Base-by-base conservation (phyloP, 345 rosid genomes). In the Populus euphratica region DNA sequence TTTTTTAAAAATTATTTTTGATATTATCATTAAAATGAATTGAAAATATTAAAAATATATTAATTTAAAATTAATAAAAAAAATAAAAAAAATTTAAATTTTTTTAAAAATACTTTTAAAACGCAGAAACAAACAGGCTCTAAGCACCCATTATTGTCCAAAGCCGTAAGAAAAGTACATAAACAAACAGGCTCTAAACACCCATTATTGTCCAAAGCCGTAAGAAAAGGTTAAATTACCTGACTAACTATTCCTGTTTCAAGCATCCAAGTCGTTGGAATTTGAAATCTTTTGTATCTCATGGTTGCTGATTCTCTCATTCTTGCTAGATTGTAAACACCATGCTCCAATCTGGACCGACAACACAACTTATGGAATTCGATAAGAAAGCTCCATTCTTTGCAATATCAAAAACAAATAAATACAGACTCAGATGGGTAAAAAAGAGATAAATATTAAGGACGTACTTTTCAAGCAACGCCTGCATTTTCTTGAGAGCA, bases 241-340 rank as follows among this genome's bases (percentile, higher is more conserved):
- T 92, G 97, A 86, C 88, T 91, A 17, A 89, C 89, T 21, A 92
- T 88, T 59, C 98, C 99, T 49, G 89, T 89, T 79, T 96, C 99
- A 44, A 92, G 94, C 97, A 96, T 91, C 99, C 99, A 96, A 61
- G 88, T 89, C 81, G 81, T 86, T 36, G 99, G 98, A 85, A 96
- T 94, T 39, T 83, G 94, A 72, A 91, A 91, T 21, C 79, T 85
- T 76, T 82, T 91, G 79, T 85, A 96, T 72, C 95, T 83, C 6
- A 83, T 89, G 0, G 93, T 81, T 1, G 97, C 91, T 0, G 99
- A 92, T 89, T 96, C 99, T 76, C 90, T 89, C 97, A 96, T 90
- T 77, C 94, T 84, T 29, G 97, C 92, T 20, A 96, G 85, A 83
- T 91, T 92, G 83, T 96, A 92, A 44, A 90, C 97, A 17, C 98